These are phyloP conservation scores for Mucor indicus DNA, from an alignment of 371 early-diverging fungal genomes.

Conservation along the genomic window DNA sequence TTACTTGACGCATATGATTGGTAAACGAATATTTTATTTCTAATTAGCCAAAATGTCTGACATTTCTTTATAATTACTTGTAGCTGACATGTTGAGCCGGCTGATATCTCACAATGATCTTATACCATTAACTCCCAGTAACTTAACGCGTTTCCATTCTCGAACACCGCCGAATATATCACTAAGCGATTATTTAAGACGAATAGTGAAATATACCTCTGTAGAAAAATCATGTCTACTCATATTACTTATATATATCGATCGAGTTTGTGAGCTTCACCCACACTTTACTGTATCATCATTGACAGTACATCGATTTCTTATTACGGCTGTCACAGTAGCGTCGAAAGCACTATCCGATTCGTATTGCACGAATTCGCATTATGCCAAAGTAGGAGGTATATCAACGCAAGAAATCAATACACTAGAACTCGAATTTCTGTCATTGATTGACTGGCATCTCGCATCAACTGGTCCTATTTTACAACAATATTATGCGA, in stretches of 20 bases:
- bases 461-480: constrained; percentile 70
- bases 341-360: constrained; percentile 88
- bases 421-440: constrained; percentile 90
- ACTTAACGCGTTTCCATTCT: constrained; percentile 94
- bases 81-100: constrained; percentile 76
- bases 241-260: constrained; percentile 89
- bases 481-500: constrained; percentile 85
- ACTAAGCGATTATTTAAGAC: constrained; percentile 74
- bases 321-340: constrained; percentile 89
- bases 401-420: constrained; percentile 91
- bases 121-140: constrained; percentile 75
- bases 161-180: constrained; percentile 89
- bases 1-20: constrained; percentile 75
- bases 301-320: constrained; percentile 91
- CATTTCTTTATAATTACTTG: background rate
- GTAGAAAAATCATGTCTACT: constrained; percentile 87
- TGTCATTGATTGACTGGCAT: constrained; percentile 87
- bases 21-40: constrained; percentile 29
- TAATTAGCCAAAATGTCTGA: background rate
- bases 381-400: constrained; percentile 95
- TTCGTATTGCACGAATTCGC: constrained; percentile 82
- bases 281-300: constrained; percentile 89
- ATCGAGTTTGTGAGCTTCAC: constrained; percentile 78
- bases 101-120: constrained; percentile 85
- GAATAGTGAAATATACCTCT: constrained; percentile 88